Conservation (phyloP, 352 stramenopile species). For the Phytophthora pistaciae region DNA sequence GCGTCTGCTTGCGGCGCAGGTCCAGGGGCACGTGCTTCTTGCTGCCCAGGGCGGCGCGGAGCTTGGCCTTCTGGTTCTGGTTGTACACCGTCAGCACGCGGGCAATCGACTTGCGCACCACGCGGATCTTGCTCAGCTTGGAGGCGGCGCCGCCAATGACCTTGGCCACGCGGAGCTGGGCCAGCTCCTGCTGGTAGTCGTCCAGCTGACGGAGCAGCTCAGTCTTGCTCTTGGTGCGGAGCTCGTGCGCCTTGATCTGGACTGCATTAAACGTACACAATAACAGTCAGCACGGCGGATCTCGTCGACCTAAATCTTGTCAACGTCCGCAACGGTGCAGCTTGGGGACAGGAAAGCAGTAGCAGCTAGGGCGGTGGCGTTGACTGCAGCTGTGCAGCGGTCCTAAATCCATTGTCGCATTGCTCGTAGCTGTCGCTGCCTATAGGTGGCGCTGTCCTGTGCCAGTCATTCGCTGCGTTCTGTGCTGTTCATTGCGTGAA, state of each 20-base stretch:
- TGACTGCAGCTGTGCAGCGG: not conserved
- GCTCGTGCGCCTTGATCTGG: conserved; percentile 98
- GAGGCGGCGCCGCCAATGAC: conserved; percentile 98
- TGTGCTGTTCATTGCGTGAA: not conserved
- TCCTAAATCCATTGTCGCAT: not conserved
- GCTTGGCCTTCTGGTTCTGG: conserved; percentile 98
- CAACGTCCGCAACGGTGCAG: not conserved
- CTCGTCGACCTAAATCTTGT: not conserved
- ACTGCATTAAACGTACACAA: conserved; percentile 50
- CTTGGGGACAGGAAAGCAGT: not conserved
- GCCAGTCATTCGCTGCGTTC: not conserved
- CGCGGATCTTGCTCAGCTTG: conserved; percentile 99
- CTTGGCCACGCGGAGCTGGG: conserved; percentile 98
- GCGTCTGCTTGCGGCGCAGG: conserved; percentile 99
- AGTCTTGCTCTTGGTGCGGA: conserved; percentile 97
- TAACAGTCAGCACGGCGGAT: conserved; percentile 27
- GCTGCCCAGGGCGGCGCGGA: conserved; percentile 94
- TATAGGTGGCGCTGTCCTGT: not conserved
- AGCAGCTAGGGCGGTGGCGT: not conserved
- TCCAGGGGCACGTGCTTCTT: conserved; percentile 99
- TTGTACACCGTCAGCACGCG: conserved; percentile 99
- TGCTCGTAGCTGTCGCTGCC: not conserved
- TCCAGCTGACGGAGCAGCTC: conserved; percentile 98
- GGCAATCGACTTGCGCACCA: conserved; percentile 99
- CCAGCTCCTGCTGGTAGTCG: conserved; percentile 98